phyloP scores from a whole-genome alignment of 441 rosid genomes.

The Daphne laureola region DNA sequence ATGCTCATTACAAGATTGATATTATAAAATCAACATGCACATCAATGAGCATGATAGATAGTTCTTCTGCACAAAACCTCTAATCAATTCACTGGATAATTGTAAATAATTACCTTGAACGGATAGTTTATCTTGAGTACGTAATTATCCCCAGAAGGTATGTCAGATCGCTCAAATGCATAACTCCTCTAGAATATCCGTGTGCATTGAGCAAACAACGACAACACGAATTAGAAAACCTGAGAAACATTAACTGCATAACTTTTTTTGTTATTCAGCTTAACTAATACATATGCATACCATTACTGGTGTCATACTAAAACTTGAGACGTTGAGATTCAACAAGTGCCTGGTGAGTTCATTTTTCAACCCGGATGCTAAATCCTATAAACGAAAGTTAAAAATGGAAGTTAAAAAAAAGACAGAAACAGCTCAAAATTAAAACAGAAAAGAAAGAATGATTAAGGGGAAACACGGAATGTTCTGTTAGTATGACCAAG shows the following conservation, averaged over 20 bases:
- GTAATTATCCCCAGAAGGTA: slow-evolving; percentile 79
- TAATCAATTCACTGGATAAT: neutral
- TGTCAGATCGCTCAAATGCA: slow-evolving; percentile 75
- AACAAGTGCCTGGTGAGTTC: slow-evolving; percentile 64
- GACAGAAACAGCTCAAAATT: slow-evolving; percentile 11
- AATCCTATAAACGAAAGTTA: slow-evolving; percentile 34
- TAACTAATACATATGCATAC: slow-evolving; percentile 31
- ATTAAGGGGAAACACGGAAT: neutral
- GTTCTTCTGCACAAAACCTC: no score
- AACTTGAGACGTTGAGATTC: slow-evolving; percentile 68
- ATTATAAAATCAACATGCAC: no score
- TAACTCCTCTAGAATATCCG: slow-evolving; percentile 59
- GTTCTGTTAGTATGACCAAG: neutral
- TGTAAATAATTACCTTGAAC: slow-evolving; percentile 55
- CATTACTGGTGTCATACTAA: slow-evolving; percentile 85
- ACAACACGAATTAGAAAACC: slow-evolving; percentile 12
- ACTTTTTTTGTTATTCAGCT: neutral
- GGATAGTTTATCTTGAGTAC: slow-evolving; percentile 83
- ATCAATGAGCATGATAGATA: no score
- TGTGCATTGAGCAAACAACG: slow-evolving; percentile 16
- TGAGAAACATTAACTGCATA: slow-evolving; percentile 4
- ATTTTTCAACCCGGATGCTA: slow-evolving; percentile 60
- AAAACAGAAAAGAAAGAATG: slow-evolving; percentile 10
- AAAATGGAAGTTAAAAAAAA: slow-evolving; percentile 11
- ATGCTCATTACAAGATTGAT: no score